A percentile compares a stretch with the other conserved stretches of the same genome.
phyloP scores from a whole-genome alignment of 192 early-diverging fungal genomes.

The Entophlyctis luteolus region DNA sequence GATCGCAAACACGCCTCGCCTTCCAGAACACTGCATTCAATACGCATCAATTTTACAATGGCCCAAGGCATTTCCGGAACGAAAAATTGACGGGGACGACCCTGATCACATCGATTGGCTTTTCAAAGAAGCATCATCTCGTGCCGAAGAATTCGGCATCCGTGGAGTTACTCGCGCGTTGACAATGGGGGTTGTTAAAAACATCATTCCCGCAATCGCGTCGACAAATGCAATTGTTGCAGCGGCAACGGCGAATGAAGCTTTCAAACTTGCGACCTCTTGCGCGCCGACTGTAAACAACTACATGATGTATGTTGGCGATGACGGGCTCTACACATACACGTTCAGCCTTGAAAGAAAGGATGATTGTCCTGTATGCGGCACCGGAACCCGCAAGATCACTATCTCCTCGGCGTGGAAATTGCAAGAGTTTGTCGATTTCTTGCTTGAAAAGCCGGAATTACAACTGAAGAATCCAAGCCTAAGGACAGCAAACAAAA shows the following conservation, averaged over 20 bases:
- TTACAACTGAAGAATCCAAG: slow-evolving; percentile 87
- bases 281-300: slow-evolving; percentile 79
- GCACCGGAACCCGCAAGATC: slow-evolving; percentile 51
- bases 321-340: slow-evolving; percentile 84
- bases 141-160: slow-evolving; percentile 79
- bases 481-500: slow-evolving; percentile 51
- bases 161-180: slow-evolving; percentile 83
- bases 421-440: slow-evolving; percentile 78
- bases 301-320: slow-evolving; percentile 96
- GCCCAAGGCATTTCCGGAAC: slow-evolving; percentile 74
- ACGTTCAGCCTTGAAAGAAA: slow-evolving; percentile 80
- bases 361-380: slow-evolving; percentile 89
- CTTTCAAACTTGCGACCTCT: slow-evolving; percentile 82
- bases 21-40: slow-evolving; percentile 98
- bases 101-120: slow-evolving; percentile 52
- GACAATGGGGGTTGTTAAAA: slow-evolving; percentile 96
- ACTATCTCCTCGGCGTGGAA: slow-evolving; percentile 51
- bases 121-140: slow-evolving; percentile 78
- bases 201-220: slow-evolving; percentile 97
- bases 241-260: slow-evolving; percentile 93
- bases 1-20: slow-evolving; percentile 94
- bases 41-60: slow-evolving; percentile 93
- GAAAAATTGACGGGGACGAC: slow-evolving; percentile 78
- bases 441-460: slow-evolving; percentile 67
- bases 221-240: slow-evolving; percentile 96